A percentile compares a stretch with the other conserved stretches of the same genome.
Evolutionary conservation across 169 alveolate genomes (phyloP).

Genomic region (Perkinsus marinus): DNA sequence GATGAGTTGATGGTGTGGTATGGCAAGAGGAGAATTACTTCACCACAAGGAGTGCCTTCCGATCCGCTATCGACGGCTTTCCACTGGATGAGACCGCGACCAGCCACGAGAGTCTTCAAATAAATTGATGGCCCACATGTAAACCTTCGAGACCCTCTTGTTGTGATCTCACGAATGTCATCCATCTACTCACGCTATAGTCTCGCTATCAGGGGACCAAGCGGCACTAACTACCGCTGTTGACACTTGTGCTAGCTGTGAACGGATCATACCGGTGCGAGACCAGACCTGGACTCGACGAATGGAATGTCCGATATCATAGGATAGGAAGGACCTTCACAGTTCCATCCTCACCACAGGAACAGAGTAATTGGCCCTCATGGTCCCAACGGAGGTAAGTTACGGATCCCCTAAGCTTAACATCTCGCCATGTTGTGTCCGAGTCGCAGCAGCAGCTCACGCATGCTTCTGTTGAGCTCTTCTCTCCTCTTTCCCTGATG

Average conservation of each 20-base stretch:
- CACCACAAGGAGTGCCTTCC: background rate
- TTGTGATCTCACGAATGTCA: constrained; percentile 41
- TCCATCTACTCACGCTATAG: constrained; percentile 35
- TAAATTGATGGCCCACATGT: constrained; percentile 3
- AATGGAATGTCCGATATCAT: background rate
- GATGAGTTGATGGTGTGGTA: background rate
- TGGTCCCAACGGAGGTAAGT: constrained; percentile 56
- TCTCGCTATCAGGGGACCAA: constrained; percentile 59
- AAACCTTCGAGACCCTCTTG: constrained; percentile 42
- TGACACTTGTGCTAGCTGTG: constrained; percentile 40
- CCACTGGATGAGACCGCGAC: constrained; percentile 44
- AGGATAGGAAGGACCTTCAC: background rate
- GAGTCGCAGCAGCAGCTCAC: background rate
- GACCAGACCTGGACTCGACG: constrained; percentile 51
- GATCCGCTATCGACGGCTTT: background rate
- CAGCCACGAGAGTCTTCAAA: constrained; percentile 73
- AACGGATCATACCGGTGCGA: constrained; percentile 55
- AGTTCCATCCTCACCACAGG: constrained; percentile 67
- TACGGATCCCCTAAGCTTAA: constrained; percentile 23
- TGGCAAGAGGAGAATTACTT: background rate
- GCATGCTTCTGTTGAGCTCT: background rate
- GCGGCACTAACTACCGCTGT: constrained; percentile 48
- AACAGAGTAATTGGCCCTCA: constrained; percentile 59
- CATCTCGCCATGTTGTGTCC: background rate
- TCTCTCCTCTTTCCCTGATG: background rate